Evolutionary conservation across 208 protist genomes (phyloP).

Genomic region (Zelonia costaricensis): DNA sequence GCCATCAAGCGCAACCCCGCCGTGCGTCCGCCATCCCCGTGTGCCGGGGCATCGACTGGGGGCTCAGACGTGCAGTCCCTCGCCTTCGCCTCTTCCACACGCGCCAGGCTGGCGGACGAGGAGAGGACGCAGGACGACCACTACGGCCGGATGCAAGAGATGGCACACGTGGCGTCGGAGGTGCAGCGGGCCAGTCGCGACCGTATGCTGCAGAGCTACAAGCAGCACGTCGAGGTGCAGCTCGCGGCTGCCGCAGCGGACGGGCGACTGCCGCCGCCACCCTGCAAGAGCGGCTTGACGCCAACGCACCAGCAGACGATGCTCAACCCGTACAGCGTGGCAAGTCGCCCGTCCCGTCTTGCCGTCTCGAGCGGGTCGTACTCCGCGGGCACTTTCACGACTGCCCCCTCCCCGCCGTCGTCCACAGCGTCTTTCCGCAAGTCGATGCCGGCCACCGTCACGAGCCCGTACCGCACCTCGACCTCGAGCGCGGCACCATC

Average conservation of each 20-base stretch:
- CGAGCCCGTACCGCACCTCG: not conserved
- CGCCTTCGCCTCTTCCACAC: conserved; percentile 7
- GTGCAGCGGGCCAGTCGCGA: conserved; percentile 12
- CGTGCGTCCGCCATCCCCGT: not conserved
- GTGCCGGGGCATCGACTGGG: conserved; percentile 1
- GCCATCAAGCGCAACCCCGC: conserved; percentile 3
- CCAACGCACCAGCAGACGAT: conserved; percentile 14
- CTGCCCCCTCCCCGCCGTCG: not conserved
- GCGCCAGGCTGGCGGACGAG: conserved; percentile 12
- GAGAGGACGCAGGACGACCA: conserved; percentile 20
- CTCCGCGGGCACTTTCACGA: not conserved
- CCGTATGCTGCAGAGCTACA: conserved; percentile 8
- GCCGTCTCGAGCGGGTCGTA: not conserved
- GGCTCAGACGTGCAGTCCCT: conserved; percentile 23
- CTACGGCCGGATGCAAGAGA: conserved; percentile 21
- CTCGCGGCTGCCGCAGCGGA: conserved; percentile 1
- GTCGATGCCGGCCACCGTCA: not conserved
- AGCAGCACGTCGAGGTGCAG: conserved; percentile 16
- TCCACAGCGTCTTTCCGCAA: not conserved
- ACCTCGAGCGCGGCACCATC: not conserved
- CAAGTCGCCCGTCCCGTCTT: not conserved
- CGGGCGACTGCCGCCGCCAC: not conserved
- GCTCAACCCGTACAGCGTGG: conserved; percentile 22
- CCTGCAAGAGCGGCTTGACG: not conserved
- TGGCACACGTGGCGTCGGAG: conserved; percentile 16